Percentiles rank a stretch among this genome's conserved stretches.
Evolutionary conservation across 2,329 filamentous ascomycete genomes (phyloP).

Genomic region (Coniochaeta pulveracea): DNA sequence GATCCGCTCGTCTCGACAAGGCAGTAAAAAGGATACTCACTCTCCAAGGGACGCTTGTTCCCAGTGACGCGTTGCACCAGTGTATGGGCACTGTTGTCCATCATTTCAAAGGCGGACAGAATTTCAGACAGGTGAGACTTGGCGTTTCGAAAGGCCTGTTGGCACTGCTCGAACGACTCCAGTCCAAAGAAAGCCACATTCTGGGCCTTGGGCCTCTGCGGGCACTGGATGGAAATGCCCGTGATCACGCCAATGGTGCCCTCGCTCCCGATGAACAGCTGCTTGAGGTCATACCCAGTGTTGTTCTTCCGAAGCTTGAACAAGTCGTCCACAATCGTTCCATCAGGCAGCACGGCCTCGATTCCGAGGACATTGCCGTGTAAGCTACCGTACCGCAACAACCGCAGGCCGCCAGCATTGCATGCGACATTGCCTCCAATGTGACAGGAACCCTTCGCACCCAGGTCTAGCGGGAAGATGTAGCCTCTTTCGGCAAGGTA

Average conservation of each 20-base stretch:
- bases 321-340: conserved; percentile 83
- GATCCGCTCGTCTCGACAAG: conserved; percentile 93
- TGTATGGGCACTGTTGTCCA: conserved; percentile 77
- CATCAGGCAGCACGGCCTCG: conserved; percentile 87
- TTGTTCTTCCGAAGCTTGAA: conserved; percentile 92
- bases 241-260: conserved; percentile 94
- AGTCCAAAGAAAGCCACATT: conserved; percentile 94
- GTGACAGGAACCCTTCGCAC: conserved; percentile 93
- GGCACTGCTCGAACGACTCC: conserved; percentile 80
- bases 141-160: conserved; percentile 75
- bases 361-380: conserved; percentile 89
- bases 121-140: conserved; percentile 90
- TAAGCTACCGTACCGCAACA: conserved; percentile 86
- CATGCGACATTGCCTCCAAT: conserved; percentile 93
- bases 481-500: conserved; percentile 73
- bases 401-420: conserved; percentile 82
- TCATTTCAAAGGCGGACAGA: conserved; percentile 92
- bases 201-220: conserved; percentile 73
- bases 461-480: conserved; percentile 94
- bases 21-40: conserved; percentile 86
- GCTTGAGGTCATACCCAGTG: conserved; percentile 94
- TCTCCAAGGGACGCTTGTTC: conserved; percentile 71
- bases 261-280: conserved; percentile 91
- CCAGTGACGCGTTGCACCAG: conserved; percentile 65
- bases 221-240: conserved; percentile 78